phyloP scores from a whole-genome alignment of 2,329 filamentous ascomycete species.

The Trichoderma sp. region DNA sequence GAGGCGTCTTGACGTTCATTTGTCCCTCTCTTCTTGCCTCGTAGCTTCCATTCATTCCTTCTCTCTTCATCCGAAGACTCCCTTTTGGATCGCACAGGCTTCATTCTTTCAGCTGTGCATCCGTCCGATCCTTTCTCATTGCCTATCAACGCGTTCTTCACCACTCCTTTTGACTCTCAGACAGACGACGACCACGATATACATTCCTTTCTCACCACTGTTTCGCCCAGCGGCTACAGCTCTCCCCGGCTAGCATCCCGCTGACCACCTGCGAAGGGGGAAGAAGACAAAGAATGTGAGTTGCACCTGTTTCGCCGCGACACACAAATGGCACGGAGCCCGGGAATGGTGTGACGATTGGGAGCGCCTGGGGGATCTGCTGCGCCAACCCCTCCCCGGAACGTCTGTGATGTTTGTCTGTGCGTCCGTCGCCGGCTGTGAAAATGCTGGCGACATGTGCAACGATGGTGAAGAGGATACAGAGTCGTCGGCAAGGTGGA shows the following conservation, averaged over 20 bases:
- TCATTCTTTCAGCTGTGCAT: slow-evolving; percentile 42
- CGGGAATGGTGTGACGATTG: slow-evolving; percentile 26
- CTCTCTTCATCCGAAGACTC: slow-evolving; percentile 26
- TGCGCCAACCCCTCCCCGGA: slow-evolving; percentile 26
- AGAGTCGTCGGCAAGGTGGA: background rate
- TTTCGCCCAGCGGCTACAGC: background rate
- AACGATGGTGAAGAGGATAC: background rate
- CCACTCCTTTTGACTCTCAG: slow-evolving; percentile 19
- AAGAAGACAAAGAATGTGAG: slow-evolving; percentile 20
- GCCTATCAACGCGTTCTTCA: slow-evolving; percentile 23
- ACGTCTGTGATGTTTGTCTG: slow-evolving; percentile 21
- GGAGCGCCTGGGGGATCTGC: slow-evolving; percentile 17
- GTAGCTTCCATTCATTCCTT: slow-evolving; percentile 27
- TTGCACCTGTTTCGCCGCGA: slow-evolving; percentile 26
- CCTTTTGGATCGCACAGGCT: slow-evolving; percentile 37
- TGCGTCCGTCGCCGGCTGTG: slow-evolving; percentile 6
- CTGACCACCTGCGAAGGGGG: background rate
- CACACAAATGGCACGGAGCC: slow-evolving; percentile 20
- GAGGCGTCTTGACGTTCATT: slow-evolving; percentile 28
- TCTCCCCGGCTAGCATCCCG: background rate
- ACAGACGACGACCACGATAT: slow-evolving; percentile 17
- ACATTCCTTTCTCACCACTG: slow-evolving; percentile 7
- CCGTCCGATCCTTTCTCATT: slow-evolving; percentile 40
- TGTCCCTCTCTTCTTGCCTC: slow-evolving; percentile 32
- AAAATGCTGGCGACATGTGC: slow-evolving; percentile 4